Conservation (phyloP, 805 yeast species). For the Kluyveromyces dobzhanskii region DNA sequence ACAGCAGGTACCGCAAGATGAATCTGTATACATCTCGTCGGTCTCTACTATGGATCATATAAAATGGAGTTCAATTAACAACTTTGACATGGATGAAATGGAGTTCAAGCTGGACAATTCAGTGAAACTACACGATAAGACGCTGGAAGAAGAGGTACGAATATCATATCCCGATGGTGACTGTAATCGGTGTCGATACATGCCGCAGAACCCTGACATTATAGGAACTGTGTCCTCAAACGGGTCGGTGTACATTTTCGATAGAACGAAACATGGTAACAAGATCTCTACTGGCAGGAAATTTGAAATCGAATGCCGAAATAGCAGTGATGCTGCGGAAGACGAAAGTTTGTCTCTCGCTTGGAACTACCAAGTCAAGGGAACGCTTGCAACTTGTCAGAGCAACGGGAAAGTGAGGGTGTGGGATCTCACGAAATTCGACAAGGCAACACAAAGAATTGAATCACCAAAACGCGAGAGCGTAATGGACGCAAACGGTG, state of each 20-base stretch:
- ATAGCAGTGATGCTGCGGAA: slow-evolving; percentile 3
- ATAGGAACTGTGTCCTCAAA: slow-evolving; percentile 60
- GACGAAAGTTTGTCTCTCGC: slow-evolving; percentile 61
- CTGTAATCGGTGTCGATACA: slow-evolving; percentile 59
- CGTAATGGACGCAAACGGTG: slow-evolving; percentile 36
- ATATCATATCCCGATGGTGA: slow-evolving; percentile 39
- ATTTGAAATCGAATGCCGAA: slow-evolving; percentile 43
- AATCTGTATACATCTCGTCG: slow-evolving; percentile 21
- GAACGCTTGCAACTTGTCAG: slow-evolving; percentile 50
- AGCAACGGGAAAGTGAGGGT: slow-evolving; percentile 55
- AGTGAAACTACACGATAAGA: slow-evolving; percentile 21
- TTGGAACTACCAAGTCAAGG: slow-evolving; percentile 66
- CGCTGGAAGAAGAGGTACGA: slow-evolving; percentile 18
- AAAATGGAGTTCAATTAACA: slow-evolving; percentile 28
- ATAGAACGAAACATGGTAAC: slow-evolving; percentile 71
- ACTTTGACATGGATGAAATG: slow-evolving; percentile 31
- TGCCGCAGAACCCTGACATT: slow-evolving; percentile 84
- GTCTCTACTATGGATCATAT: slow-evolving; percentile 27
- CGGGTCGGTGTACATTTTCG: slow-evolving; percentile 63
- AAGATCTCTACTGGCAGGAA: slow-evolving; percentile 24
- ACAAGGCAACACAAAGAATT: slow-evolving; percentile 20
- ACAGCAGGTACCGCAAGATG: slow-evolving; percentile 28
- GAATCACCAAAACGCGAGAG: slow-evolving; percentile 15
- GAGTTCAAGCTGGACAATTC: slow-evolving; percentile 30
- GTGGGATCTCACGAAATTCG: slow-evolving; percentile 54